Evolutionary conservation across 768 basidiomycete genomes (phyloP), one percentile per base, ranked within the genome.

Genomic region (Amanita inopinata): DNA sequence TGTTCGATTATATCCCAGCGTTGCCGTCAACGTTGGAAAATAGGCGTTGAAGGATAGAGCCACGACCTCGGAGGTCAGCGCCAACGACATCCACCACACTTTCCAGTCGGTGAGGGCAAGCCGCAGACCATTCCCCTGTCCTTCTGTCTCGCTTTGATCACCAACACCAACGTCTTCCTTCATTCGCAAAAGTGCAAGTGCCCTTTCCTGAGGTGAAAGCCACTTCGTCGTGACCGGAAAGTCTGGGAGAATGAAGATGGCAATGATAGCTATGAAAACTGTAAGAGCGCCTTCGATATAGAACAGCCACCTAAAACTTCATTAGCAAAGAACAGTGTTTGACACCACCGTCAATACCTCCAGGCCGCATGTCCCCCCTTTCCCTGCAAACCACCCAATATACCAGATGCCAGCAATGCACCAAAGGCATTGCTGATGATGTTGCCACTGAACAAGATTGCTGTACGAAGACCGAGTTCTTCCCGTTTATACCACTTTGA

Each of bases 391-490:
- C 67, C 66, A 47, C 73, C 69, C 33, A 93, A 68, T 40, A 92
- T 84, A 0, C 74, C 85, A 20, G 84, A 84, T 5, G 88, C 87
- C 42, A 92, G 74, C 11, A 93, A 65, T 1, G 84, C 70, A 1
- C 89, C 88, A 53, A 92, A 90, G 0, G 86, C 89, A 60, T 91
- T 93, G 45, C 80, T 82, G 47, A 90, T 78, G 17, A 92, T 69
- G 53, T 73, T 81, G 5, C 89, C 89, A 50, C 80, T 84, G 28
- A 71, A 76, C 14, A 90, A 66, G 31, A 84, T 58, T 3, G 84
- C 84, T 7, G 76, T 84, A 39, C 86, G 71, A 36, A 79, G 63
- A 11, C 83, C 87, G 23, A 91, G 65, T 58, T 92, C 88, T 31
- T 70, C 67, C 17, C 71, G 73, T 42, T 69, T 87, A 63, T 90